Evolutionary conservation across 2,329 filamentous ascomycete genomes (phyloP), one percentile per base, ranked within the genome.

Genomic region (Penicillium italicum): DNA sequence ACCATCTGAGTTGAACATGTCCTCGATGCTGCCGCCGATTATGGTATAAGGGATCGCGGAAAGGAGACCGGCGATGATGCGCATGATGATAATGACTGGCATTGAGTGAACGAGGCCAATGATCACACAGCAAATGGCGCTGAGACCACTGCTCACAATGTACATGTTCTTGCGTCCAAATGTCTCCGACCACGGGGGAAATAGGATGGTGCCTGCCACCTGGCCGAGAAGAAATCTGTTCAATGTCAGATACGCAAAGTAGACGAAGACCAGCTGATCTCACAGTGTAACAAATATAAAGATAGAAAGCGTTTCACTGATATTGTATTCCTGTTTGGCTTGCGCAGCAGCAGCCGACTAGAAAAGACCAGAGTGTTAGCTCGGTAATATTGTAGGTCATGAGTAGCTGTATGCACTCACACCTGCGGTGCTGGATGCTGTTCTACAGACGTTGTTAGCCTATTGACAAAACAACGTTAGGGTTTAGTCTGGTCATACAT

Each of bases 31-130:
- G 1, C 79, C 78, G 0, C 76, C 72, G 9, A 77, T 74, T 6
- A 81, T 76, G 22, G 78, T 76, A 0, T 77, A 73, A 2, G 79
- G 79, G 12, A 80, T 74, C 4, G 79, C 77, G 0, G 79, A 79
- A 10, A 77, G 64, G 5, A 79, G 59, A 0, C 79, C 80, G 4
- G 74, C 74, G 5, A 77, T 22, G 34, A 79, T 71, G 6, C 79
- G 71, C 24, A 77, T 76, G 2, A 77, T 41, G n/a, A 76, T 62
- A 2, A 77, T 71, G 0, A 67, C 72, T 1, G 70, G 57, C 2
- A 79, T 54, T 0, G 69, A 71, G 5, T 67, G 74, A 1, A 72
- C 67, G 0, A 72, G 58, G 2, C 72, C 77, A 9, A 76, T 72
- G 5, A 79, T 55, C 3, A 78, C 45, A 48, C 68, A 74, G 48